These are phyloP conservation scores for Thelonectria blattea DNA, from an alignment of 2,329 filamentous ascomycete species.

Conservation along the genomic window DNA sequence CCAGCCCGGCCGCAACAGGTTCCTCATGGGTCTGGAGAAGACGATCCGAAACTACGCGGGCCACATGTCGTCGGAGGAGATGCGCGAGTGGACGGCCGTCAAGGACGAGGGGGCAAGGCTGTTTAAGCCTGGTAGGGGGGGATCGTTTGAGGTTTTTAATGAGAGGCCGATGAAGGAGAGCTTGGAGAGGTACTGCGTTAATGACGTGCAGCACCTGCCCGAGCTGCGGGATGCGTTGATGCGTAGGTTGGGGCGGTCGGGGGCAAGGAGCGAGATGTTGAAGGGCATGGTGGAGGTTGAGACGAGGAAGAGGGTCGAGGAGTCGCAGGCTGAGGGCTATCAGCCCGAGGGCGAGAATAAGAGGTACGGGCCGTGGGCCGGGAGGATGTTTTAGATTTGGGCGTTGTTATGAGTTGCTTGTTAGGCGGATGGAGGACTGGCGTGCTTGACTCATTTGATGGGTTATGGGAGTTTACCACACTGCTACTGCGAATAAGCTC, in stretches of 20 bases:
- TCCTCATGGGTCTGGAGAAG: slow-evolving; percentile 10
- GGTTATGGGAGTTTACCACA: too few relatives aligned
- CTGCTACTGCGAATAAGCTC: too few relatives aligned
- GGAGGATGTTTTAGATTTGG: too few relatives aligned
- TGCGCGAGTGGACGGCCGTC: slow-evolving; percentile 35
- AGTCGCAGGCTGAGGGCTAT: slow-evolving; percentile 40
- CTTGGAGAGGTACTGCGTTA: slow-evolving; percentile 52
- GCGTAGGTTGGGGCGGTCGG: slow-evolving; percentile 20
- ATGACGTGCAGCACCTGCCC: slow-evolving; percentile 53
- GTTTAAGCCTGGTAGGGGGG: slow-evolving; percentile 51
- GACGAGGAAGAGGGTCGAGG: slow-evolving; percentile 36
- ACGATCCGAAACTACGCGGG: slow-evolving; percentile 4
- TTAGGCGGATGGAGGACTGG: too few relatives aligned
- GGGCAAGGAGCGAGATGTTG: slow-evolving; percentile 16
- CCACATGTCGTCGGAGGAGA: neutral
- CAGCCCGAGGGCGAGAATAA: slow-evolving; percentile 4
- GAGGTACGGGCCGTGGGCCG: slow-evolving; percentile 10
- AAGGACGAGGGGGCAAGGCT: slow-evolving; percentile 48
- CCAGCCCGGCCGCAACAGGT: neutral
- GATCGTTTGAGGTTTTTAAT: slow-evolving; percentile 55
- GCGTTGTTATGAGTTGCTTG: too few relatives aligned
- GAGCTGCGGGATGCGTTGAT: slow-evolving; percentile 41
- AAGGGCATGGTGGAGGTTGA: slow-evolving; percentile 34
- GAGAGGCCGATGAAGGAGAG: slow-evolving; percentile 48
- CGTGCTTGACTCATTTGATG: too few relatives aligned